Evolutionary conservation across 2,329 filamentous ascomycete species (phyloP), one percentile per base, ranked within the genome.

Genomic region (Colletotrichum destructivum): DNA sequence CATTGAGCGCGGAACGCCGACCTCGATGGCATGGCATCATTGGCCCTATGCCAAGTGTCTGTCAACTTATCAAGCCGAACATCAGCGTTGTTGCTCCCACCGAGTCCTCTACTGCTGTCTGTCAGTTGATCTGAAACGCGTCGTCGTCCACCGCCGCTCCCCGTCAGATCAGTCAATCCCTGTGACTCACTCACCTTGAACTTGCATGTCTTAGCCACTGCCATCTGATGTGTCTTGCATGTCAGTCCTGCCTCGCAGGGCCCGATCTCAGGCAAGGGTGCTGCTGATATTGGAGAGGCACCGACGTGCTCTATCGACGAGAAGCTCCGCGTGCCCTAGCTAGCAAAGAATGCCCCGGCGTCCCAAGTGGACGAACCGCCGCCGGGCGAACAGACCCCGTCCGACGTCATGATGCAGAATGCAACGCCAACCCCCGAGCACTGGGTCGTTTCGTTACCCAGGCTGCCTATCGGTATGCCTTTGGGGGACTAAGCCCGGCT

Each of bases 331-430:
- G 31, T 38, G 8, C 31, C 31, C 8, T 9, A 35, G 31, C 31
- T 35, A 35, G 31, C 31, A 35, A 9, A 9, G 2, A 35, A 35
- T 35, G 31, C 18, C 31, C 31, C 21, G 31, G 26, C 42, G 18
- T 23, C 31, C 7, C 15, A 35, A 21, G 44, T 49, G 42, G n/a
- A 35, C n/a, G 26, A 35, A n/a, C 26, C 18, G 13, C 26, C 15
- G 6, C 26, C 21, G 6, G 26, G 23, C 40, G 23, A 31, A 47
- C 42, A 35, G 57, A 8, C 15, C 21, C 7, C 31, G 18, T 18
- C 11, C 46, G 59, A 62, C 60, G 60, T 62, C 60, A 62, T 47
- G 8, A n/a, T 31, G 31, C 60, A 51, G 18, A 26, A n/a, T 31
- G 16, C 44, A 35, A 38, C 11, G 11, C 7, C 59, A 31, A 13